These are phyloP conservation scores for Zalaria obscura DNA, from an alignment of 2,329 filamentous ascomycete genomes.

Conservation along the genomic window DNA sequence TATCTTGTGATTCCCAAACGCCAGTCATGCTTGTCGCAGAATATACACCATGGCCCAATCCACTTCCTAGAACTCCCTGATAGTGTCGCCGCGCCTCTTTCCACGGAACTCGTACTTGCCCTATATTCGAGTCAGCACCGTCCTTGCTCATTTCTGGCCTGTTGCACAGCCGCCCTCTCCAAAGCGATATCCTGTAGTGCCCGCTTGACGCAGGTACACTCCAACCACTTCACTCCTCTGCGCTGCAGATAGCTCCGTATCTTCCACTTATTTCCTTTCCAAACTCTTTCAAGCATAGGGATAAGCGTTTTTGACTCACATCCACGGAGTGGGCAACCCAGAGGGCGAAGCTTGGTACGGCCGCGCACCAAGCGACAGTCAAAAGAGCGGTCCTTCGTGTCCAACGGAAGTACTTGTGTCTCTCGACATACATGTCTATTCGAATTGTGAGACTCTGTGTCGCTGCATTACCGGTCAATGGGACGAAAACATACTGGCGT, in stretches of 20 bases:
- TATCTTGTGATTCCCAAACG: no score
- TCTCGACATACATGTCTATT: conserved; percentile 67
- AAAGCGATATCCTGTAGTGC: no score
- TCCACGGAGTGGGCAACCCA: conserved; percentile 69
- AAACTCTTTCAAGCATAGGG: no score
- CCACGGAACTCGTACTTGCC: conserved; percentile 75
- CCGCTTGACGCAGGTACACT: no score
- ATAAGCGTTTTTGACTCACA: conserved; percentile 43
- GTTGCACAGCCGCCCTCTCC: no score
- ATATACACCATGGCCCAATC: not conserved
- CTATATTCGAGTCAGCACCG: conserved; percentile 31
- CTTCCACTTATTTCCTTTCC: not conserved
- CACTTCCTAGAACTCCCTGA: conserved; percentile 54
- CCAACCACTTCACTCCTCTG: not conserved
- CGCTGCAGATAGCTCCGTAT: not conserved
- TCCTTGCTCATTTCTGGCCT: no score
- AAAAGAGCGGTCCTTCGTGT: conserved; percentile 69
- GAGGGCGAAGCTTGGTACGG: conserved; percentile 57
- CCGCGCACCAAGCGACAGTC: conserved; percentile 60
- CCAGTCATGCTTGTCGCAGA: no score
- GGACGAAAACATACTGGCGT: conserved; percentile 32
- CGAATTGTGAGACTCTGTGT: conserved; percentile 6
- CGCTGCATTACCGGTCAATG: conserved; percentile 7
- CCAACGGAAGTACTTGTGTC: conserved; percentile 94
- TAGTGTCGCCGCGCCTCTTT: conserved; percentile 77